Evolutionary conservation across 2,329 filamentous ascomycete genomes (phyloP), one percentile per base, ranked within the genome.

Genomic region (Aspergillus unguis): DNA sequence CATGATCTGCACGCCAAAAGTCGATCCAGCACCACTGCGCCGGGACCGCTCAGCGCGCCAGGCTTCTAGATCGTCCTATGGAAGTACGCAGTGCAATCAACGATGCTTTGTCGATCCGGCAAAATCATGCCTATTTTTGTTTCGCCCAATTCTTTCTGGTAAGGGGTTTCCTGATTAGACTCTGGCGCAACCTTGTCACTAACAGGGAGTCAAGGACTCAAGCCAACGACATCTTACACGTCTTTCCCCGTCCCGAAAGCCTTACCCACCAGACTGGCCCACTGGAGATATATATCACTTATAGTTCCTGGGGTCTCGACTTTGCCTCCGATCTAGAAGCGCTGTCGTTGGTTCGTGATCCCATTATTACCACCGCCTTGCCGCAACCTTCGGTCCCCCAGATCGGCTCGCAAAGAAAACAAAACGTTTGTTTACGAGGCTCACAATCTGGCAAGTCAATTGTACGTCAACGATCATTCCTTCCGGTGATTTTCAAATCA

Each of bases 1-100:
- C 44, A 29, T 42, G 56, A 58, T 58, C 56, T 54, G 48, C 56
- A 58, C 44, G 55, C 53, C 55, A 53, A 47, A 53, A 47, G 45
- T 17, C 40, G 45, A 42, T 48, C 54, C 50, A 50, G 45, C 40
- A 50, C 53, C 53, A 44, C 43, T 53, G 53, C 32, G 40, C 50
- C 50, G 53, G 53, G 52, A 43, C 42, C 47, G 36, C 28, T 43
- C 32, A 35, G 49, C 35, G 41, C 41, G 25, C 29, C 46, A 41
- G 52, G 40, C 42, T 38, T 52, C 44, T 36, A 40, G 45, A 45
- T 46, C 46, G 31, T 26, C 55, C 48, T 53, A 48, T 52, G 44
- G 38, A 35, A 41, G 11, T 10, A 31, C 37, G 10, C 6, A 26
- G 25, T 32, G 32, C 33, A 51, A 54, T 56, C 43, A 46, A 37